Base-by-base conservation (phyloP, 202 grass and related monocot species). In the Cymbopogon flexuosus region DNA sequence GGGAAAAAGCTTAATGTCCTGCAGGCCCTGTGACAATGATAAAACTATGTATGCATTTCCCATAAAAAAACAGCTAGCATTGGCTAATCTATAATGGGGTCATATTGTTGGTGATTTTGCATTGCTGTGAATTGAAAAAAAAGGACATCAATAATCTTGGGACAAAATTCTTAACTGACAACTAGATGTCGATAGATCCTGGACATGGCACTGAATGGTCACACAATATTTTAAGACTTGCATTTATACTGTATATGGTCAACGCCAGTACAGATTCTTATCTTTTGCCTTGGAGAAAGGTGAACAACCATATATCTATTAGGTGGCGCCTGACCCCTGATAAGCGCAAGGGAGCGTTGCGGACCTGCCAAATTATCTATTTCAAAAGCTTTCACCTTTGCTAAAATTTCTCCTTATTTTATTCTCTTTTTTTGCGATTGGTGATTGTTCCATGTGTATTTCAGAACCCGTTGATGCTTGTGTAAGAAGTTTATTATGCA, bases 261-360 rank as follows among this genome's bases (percentile, higher is more conserved):
- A 42, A 75, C 62, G 31, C 23, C 18, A 45, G 4, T 61, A 60
- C 13, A 42, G 22, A 73, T 79, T 78, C 73, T 66, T 82, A 83
- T 77, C 29, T 73, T 35, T 67, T 59, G 12, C 23, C 49, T 78
- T 31, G 39, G 13, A 86, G 42, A 68, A 13, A 82, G 73, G 41
- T 82, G 79, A 83, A 78, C 73, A 73, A 5, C 33, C 51, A 74
- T 54, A 74, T 74, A 68, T 75, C 34, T 85, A 65, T 68, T n/a
- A 68, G n/a, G 16, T 72, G 14, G 36, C 31, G 8, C n/a, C 15
- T 40, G 60, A 43, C 31, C 39, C 59, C 47, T 40, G 12, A 19
- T 67, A 65, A 68, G 60, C 37, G 41, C 60, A 68, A 39, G 10
- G 59, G 10, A 81, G 16, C 72, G 51, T 65, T 49, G 45, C 18